Percentiles rank a stretch among this genome's conserved stretches.
Conservation (phyloP, 2,329 filamentous ascomycete species). For the Thelonectria blattea region DNA sequence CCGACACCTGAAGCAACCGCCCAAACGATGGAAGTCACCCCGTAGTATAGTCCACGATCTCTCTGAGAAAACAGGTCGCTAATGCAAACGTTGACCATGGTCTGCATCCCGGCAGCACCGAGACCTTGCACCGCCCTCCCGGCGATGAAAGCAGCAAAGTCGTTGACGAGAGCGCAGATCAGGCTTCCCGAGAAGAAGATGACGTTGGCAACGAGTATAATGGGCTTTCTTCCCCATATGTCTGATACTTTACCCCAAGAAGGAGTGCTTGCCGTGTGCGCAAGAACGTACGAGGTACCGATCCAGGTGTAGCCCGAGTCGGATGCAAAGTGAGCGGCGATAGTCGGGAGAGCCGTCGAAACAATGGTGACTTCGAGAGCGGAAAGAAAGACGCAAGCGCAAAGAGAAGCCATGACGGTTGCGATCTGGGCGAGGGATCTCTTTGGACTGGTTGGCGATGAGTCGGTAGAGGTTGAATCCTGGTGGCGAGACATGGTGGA, state of each 20-base stretch:
- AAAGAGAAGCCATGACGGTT: conserved; percentile 47
- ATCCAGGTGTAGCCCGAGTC: conserved; percentile 79
- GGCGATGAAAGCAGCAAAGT: conserved; percentile 48
- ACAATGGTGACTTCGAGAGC: conserved; percentile 63
- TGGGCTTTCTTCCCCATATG: conserved; percentile 63
- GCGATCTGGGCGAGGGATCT: conserved; percentile 29
- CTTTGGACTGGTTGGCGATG: conserved; percentile 11
- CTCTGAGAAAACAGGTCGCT: conserved; percentile 57
- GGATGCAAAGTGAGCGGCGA: conserved; percentile 63
- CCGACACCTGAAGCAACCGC: conserved; percentile 70
- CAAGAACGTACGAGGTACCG: conserved; percentile 74
- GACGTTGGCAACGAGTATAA: conserved; percentile 53
- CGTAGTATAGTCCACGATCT: conserved; percentile 58
- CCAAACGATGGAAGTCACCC: conserved; percentile 71
- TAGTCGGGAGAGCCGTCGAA: conserved; percentile 66
- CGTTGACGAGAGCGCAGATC: conserved; percentile 53
- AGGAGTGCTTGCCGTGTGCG: conserved; percentile 69
- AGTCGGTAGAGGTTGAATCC: background rate
- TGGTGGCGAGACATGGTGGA: background rate
- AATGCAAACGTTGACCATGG: conserved; percentile 60
- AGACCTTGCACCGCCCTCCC: conserved; percentile 57
- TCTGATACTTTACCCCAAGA: conserved; percentile 72
- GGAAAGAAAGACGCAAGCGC: conserved; percentile 49
- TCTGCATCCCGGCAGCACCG: conserved; percentile 58
- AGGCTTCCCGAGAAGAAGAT: conserved; percentile 61